phyloP scores from a whole-genome alignment of 495 filamentous ascomycete species.

The Sordaria brevicollis region DNA sequence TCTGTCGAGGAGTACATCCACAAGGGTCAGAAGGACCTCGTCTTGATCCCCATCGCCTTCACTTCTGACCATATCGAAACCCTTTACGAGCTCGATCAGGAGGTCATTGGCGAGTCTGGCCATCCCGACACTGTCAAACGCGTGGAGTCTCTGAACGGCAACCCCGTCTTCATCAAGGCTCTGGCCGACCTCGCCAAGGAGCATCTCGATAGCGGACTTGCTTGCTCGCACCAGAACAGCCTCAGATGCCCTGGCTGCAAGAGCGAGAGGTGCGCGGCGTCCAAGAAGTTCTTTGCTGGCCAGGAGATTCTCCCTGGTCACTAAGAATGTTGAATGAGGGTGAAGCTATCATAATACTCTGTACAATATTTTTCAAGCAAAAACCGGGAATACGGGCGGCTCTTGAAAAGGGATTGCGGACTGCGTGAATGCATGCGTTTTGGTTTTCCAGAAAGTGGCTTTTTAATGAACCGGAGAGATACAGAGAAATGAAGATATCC shows the following conservation, averaged over 20 bases:
- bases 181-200: conserved; percentile 75
- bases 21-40: conserved; percentile 81
- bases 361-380: not conserved
- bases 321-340: not conserved
- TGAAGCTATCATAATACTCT: not conserved
- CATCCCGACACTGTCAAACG: conserved; percentile 73
- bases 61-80: conserved; percentile 99
- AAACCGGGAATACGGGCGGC: not conserved
- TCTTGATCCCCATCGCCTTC: conserved; percentile 94
- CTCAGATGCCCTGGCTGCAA: conserved; percentile 90
- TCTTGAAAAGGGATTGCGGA: not conserved
- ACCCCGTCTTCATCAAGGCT: conserved; percentile 80
- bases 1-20: conserved; percentile 84
- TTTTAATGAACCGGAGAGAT: not conserved
- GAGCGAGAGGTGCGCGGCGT: conserved; percentile 79
- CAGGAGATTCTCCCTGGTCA: conserved; percentile 17
- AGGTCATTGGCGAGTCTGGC: conserved; percentile 86
- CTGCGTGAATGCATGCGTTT: not conserved
- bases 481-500: not conserved
- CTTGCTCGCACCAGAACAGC: conserved; percentile 71
- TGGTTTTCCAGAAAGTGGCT: not conserved
- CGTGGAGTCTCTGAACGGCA: conserved; percentile 88
- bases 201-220: conserved; percentile 61
- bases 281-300: conserved; percentile 85
- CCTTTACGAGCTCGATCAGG: conserved; percentile 86